phyloP scores from a whole-genome alignment of 164 flowering plant species.

The Liquidambar formosana region DNA sequence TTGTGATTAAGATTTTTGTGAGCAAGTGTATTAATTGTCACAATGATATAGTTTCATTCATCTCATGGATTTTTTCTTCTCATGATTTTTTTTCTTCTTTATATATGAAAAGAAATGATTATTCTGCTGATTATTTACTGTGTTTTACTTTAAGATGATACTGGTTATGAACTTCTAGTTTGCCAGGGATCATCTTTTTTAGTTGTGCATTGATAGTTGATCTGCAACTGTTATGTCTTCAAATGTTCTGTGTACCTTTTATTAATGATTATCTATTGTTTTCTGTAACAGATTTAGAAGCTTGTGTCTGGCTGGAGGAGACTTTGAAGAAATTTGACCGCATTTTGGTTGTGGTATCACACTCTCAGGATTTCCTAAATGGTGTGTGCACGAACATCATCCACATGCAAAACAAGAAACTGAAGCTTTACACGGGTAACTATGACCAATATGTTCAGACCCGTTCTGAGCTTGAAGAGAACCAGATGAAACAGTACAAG shows the following conservation, averaged over 20 bases:
- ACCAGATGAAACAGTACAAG: conserved; percentile 96
- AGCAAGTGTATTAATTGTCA: no score
- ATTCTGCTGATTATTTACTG: background rate
- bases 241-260: background rate
- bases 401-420: conserved; percentile 87
- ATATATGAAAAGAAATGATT: background rate
- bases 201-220: background rate
- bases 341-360: conserved; percentile 90
- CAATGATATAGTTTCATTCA: no score
- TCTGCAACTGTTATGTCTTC: background rate
- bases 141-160: background rate
- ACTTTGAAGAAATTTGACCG: conserved; percentile 84
- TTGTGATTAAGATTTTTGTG: background rate
- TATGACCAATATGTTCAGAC: conserved; percentile 93
- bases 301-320: conserved; percentile 99
- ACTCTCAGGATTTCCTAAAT: conserved; percentile 93
- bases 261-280: background rate
- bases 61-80: background rate
- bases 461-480: conserved; percentile 92
- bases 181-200: background rate
- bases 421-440: conserved; percentile 86
- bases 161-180: background rate
- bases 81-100: no score
- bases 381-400: conserved; percentile 97
- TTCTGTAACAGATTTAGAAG: conserved; percentile 80